Evolutionary conservation across 2,329 filamentous ascomycete species (phyloP).

Genomic region (Laburnicola sp.): DNA sequence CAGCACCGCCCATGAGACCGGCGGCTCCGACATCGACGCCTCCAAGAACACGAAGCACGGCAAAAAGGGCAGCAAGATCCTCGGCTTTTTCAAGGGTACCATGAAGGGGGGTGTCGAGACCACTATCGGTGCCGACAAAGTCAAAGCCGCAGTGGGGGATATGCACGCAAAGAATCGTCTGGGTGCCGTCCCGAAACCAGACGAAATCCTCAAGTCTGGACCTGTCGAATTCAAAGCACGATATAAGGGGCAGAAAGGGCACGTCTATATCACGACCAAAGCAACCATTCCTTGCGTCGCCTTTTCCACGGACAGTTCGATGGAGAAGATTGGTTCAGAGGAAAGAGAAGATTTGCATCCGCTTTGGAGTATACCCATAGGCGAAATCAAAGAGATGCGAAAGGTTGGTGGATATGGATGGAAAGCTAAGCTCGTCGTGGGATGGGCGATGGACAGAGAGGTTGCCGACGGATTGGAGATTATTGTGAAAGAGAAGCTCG

Average conservation of each 20-base stretch:
- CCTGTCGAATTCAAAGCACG: slow-evolving; percentile 77
- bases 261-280: slow-evolving; percentile 69
- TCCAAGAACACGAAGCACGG: slow-evolving; percentile 53
- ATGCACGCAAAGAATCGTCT: slow-evolving; percentile 69
- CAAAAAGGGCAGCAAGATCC: slow-evolving; percentile 54
- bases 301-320: slow-evolving; percentile 60
- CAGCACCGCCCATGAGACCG: slow-evolving; percentile 52
- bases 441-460: slow-evolving; percentile 74
- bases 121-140: slow-evolving; percentile 69
- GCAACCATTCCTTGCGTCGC: slow-evolving; percentile 70
- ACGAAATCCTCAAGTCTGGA: slow-evolving; percentile 57
- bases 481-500: slow-evolving; percentile 50
- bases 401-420: slow-evolving; percentile 82
- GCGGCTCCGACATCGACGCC: slow-evolving; percentile 57
- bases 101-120: slow-evolving; percentile 74
- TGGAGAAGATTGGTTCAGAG: slow-evolving; percentile 50
- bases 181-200: slow-evolving; percentile 63
- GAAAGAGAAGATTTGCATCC: slow-evolving; percentile 60
- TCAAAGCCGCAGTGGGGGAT: slow-evolving; percentile 66
- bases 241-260: slow-evolving; percentile 70
- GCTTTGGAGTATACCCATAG: slow-evolving; percentile 69
- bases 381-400: slow-evolving; percentile 71
- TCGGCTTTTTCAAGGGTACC: slow-evolving; percentile 69
- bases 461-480: slow-evolving; percentile 76
- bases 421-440: slow-evolving; percentile 82